phyloP scores from a whole-genome alignment of 345 rosid genomes.

The Syzygium aqueum region DNA sequence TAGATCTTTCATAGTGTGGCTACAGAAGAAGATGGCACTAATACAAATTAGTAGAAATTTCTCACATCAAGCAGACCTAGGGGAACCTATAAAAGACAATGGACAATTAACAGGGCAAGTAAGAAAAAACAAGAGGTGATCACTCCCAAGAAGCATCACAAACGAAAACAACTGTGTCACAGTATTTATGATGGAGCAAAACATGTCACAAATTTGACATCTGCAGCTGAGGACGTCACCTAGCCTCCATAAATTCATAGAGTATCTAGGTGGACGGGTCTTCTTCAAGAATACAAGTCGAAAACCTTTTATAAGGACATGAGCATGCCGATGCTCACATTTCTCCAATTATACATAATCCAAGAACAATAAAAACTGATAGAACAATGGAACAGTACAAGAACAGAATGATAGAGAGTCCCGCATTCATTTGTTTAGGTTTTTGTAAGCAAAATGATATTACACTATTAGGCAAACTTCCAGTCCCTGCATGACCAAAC shows the following conservation, averaged over 20 bases:
- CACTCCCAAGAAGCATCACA: background rate
- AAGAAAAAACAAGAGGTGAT: background rate
- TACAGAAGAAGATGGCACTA: background rate
- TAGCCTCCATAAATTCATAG: background rate
- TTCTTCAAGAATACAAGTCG: background rate
- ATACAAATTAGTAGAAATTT: background rate
- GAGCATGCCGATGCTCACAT: background rate
- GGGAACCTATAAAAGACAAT: background rate
- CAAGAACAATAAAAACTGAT: background rate
- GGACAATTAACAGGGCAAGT: background rate
- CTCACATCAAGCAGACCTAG: background rate
- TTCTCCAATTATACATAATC: background rate
- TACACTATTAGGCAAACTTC: background rate
- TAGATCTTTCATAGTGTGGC: constrained; percentile 42
- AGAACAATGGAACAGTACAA: background rate
- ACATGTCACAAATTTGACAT: background rate
- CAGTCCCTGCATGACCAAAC: background rate
- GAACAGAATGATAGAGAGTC: background rate
- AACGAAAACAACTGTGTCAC: background rate
- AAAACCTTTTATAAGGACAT: background rate
- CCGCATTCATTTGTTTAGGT: background rate
- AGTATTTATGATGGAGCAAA: background rate
- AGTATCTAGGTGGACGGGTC: background rate
- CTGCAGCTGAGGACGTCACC: background rate
- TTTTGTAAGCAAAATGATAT: background rate